Evolutionary conservation across 1,284 basidiomycete genomes (phyloP), one percentile per base, ranked within the genome.

Genomic region (Papiliotrema laurentii): DNA sequence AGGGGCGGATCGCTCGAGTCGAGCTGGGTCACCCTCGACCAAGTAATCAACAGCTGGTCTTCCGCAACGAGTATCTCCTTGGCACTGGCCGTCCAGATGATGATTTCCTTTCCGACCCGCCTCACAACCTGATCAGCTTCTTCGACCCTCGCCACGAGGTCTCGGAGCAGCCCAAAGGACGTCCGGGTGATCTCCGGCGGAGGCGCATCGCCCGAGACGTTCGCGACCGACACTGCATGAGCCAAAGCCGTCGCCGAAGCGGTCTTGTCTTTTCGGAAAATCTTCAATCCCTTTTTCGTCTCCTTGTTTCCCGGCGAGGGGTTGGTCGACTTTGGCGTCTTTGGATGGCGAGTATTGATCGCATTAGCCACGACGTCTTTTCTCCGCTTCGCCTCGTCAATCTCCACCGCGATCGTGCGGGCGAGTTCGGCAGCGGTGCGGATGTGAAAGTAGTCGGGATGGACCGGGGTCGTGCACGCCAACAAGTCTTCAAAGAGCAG

Each of bases 361-460:
- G 73, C 71, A 22, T 60, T 61, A 51, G 83, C 84, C 7, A 93
- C 85, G 30, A 92, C 83, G 67, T 96, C 92, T 58, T 85, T 84
- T 22, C 90, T 78, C 49, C 91, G 78, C 62, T 89, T 80, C 36
- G 84, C 85, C 66, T 94, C 90, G 61, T 96, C 94, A 41, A 97
- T 87, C 53, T 85, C 83, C 56, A 83, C 78, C 0, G 91, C 89
- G 3, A 93, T 82, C 47, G 82, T 80, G 61, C 87, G 83, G 66
- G 92, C 84, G 60, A 79, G 79, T 52, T 74, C 73, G 16, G 83
- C 82, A 0, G 92, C 89, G 5, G 77, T 68, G 26, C 77, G 75
- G 24, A 93, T 78, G 43, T 78, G 78, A 39, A 77, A 78, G 64
- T 83, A 85, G 71, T 94, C 91, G 0, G 80, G 78, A 67, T 93